phyloP scores from a whole-genome alignment of 257 asterid genomes.

The Solanum etuberosum region DNA sequence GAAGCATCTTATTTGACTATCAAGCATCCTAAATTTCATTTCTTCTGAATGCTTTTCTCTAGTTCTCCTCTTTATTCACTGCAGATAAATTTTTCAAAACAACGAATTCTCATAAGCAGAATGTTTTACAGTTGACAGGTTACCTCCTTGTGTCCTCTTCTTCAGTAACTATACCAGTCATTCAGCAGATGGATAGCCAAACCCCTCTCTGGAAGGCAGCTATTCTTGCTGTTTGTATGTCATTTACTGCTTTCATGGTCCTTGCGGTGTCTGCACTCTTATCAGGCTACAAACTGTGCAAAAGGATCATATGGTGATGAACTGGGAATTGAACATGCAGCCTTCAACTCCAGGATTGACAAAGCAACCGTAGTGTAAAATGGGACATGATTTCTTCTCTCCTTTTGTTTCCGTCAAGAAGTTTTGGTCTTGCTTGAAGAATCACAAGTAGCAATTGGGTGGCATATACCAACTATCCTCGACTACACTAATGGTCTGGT shows the following conservation, averaged over 20 bases:
- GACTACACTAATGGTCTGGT: not conserved
- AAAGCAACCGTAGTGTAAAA: not conserved
- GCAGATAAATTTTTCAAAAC: not conserved
- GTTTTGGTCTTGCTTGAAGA: not conserved
- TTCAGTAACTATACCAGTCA: constrained; percentile 35
- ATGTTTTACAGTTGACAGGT: constrained; percentile 48
- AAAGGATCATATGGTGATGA: constrained; percentile 56
- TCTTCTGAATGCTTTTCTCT: not conserved
- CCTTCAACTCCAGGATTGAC: not conserved
- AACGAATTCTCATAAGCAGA: not conserved
- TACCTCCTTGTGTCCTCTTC: constrained; percentile 61
- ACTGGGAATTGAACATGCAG: not conserved
- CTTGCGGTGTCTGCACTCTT: constrained; percentile 32
- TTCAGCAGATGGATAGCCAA: constrained; percentile 26
- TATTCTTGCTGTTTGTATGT: constrained; percentile 31
- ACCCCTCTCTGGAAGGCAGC: constrained; percentile 42
- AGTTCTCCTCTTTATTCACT: not conserved
- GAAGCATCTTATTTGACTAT: not conserved
- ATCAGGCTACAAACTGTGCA: constrained; percentile 68
- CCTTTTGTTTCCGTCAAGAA: not conserved
- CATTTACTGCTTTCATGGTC: constrained; percentile 41
- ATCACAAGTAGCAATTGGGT: not conserved
- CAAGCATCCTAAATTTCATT: not conserved
- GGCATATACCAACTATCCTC: not conserved
- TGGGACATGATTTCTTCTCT: not conserved